phyloP scores from a whole-genome alignment of 345 rosid genomes.

The Eucalyptus grandis region DNA sequence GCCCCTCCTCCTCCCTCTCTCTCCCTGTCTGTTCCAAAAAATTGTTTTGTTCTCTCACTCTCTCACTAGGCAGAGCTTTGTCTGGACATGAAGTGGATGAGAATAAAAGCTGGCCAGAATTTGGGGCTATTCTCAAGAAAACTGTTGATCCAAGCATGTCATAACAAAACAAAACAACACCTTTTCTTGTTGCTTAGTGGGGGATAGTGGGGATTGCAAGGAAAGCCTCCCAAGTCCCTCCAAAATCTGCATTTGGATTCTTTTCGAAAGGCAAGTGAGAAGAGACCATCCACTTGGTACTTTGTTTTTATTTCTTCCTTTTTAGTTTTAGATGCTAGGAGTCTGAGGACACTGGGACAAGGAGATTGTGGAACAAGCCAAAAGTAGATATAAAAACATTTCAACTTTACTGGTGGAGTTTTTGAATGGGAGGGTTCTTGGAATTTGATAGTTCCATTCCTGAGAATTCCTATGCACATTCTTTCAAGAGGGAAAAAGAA shows the following conservation, averaged over 20 bases:
- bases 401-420: not conserved
- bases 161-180: slow-evolving; percentile 26
- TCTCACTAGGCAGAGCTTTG: not conserved
- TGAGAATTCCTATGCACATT: not conserved
- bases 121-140: slow-evolving; percentile 17
- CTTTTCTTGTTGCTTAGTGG: slow-evolving; percentile 34
- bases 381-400: not conserved
- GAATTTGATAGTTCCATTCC: not conserved
- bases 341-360: not conserved
- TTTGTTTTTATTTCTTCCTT: not conserved
- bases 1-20: not conserved
- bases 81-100: slow-evolving; percentile 14
- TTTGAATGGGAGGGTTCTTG: not conserved
- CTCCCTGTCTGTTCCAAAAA: not conserved
- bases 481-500: not conserved
- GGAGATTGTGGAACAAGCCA: not conserved
- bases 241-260: slow-evolving; percentile 27
- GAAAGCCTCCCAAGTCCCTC: slow-evolving; percentile 5
- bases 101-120: slow-evolving; percentile 44
- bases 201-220: slow-evolving; percentile 30
- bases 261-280: not conserved
- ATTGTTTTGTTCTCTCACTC: not conserved
- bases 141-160: slow-evolving; percentile 27
- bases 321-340: not conserved
- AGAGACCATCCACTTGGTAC: not conserved